phyloP scores from a whole-genome alignment of 2,329 filamentous ascomycete species.

The Diaporthe vaccinii region DNA sequence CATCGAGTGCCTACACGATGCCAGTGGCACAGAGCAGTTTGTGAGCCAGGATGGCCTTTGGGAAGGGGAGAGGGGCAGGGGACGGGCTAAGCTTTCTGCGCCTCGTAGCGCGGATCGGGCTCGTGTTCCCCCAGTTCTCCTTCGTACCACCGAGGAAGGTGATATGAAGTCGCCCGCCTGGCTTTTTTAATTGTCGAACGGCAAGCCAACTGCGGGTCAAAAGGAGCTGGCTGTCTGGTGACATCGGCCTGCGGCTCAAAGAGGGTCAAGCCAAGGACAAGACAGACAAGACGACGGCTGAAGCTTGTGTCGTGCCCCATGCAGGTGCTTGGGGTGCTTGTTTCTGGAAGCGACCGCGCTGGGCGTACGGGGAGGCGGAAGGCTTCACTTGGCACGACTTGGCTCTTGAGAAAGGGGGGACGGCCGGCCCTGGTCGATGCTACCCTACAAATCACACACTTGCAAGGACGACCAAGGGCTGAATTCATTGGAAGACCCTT shows the following conservation, averaged over 20 bases:
- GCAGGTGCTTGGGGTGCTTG: conserved; percentile 3
- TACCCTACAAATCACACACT: background rate
- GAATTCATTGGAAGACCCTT: background rate
- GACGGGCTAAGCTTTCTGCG: background rate
- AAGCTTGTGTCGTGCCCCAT: conserved; percentile 16
- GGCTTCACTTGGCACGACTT: conserved; percentile 23
- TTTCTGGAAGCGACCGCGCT: background rate
- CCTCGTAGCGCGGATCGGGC: conserved; percentile 4
- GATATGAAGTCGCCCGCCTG: background rate
- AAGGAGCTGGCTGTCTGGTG: background rate
- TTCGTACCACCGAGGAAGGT: background rate
- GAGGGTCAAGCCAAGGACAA: background rate
- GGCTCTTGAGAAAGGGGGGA: background rate
- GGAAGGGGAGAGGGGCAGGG: background rate
- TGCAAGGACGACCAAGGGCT: background rate
- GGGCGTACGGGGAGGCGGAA: background rate
- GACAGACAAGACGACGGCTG: conserved; percentile 1
- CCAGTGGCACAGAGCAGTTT: background rate
- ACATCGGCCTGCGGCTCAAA: conserved; percentile 9
- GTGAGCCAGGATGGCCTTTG: background rate
- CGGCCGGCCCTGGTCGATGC: background rate
- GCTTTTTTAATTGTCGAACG: background rate
- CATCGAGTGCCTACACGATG: background rate
- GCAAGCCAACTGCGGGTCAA: background rate
- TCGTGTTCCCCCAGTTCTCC: conserved; percentile 13